phyloP scores from a whole-genome alignment of 768 basidiomycete species.

The Phanerochaete sordida region DNA sequence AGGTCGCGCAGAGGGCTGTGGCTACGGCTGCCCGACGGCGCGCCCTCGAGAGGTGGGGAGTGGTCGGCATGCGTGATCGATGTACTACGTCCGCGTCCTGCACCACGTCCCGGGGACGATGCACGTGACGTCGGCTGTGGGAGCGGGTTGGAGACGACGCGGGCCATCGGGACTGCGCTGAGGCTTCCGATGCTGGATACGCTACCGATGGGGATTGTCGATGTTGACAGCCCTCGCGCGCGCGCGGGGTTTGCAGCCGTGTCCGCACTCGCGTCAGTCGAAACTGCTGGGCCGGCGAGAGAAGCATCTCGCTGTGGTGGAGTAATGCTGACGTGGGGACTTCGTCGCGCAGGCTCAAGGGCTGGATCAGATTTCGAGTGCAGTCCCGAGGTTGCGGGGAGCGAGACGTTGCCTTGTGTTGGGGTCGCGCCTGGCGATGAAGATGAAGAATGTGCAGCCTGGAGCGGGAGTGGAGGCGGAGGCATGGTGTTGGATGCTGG shows the following conservation, averaged over 20 bases:
- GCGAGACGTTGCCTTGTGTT: neutral
- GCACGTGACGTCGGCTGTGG: constrained; percentile 1
- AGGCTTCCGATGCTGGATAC: neutral
- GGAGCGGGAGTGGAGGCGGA: neutral
- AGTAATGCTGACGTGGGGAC: neutral
- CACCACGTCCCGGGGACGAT: neutral
- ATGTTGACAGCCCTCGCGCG: constrained; percentile 16
- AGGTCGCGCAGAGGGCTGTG: neutral
- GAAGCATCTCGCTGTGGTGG: neutral
- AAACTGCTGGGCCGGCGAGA: neutral
- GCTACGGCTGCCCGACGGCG: neutral
- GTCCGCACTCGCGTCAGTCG: neutral
- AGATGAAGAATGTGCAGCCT: neutral
- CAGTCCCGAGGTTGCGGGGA: neutral
- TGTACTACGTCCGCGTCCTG: neutral
- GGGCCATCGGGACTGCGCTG: constrained; percentile 5
- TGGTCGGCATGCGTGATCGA: neutral
- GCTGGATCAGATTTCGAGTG: neutral
- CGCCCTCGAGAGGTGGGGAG: neutral
- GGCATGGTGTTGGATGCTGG: neutral
- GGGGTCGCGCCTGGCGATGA: neutral
- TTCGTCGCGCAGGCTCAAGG: neutral
- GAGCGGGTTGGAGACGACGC: constrained; percentile 16
- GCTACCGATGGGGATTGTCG: constrained; percentile 14
- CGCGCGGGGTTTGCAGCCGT: neutral